A percentile compares a stretch with the other conserved stretches of the same genome.
These are phyloP conservation scores for Bolboschoenus planiculmis DNA, from an alignment of 176 grass and related monocot genomes.

Conservation along the genomic window DNA sequence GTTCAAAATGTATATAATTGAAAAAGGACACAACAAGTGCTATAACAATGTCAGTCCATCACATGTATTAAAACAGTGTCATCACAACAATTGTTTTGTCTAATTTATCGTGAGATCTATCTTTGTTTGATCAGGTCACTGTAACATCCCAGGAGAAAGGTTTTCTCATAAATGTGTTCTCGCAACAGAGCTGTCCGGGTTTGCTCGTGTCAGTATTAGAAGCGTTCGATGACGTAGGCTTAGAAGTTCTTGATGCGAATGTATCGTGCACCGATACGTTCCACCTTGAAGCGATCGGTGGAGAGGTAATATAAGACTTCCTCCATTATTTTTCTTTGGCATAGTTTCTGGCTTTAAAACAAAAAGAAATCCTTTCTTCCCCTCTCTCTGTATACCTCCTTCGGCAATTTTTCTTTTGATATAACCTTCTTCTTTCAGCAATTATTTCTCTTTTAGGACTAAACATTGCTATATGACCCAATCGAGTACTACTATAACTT, in stretches of 20 bases:
- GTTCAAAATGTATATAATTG: too few relatives aligned
- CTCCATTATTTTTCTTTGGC: too few relatives aligned
- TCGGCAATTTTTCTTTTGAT: too few relatives aligned
- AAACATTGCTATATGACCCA: too few relatives aligned
- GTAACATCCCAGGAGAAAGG: constrained; percentile 36
- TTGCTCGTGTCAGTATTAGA: constrained; percentile 46
- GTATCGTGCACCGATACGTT: constrained; percentile 41
- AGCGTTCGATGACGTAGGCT: constrained; percentile 46
- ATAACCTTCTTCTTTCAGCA: too few relatives aligned
- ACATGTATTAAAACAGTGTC: too few relatives aligned
- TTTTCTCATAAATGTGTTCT: constrained; percentile 41
- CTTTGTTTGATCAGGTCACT: constrained; percentile 24
- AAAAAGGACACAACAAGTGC: background rate
- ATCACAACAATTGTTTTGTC: background rate
- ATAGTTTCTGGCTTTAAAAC: too few relatives aligned
- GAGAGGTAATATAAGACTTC: background rate
- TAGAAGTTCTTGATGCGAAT: constrained; percentile 51
- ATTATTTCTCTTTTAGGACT: too few relatives aligned
- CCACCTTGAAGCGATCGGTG: constrained; percentile 36
- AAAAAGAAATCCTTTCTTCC: too few relatives aligned
- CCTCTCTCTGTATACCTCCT: too few relatives aligned
- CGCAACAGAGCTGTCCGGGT: constrained; percentile 22
- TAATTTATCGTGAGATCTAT: background rate
- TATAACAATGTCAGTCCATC: background rate
- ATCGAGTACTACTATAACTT: too few relatives aligned